Evolutionary conservation across 2,329 filamentous ascomycete species (phyloP).

Genomic region (Parafenestella ontariensis): DNA sequence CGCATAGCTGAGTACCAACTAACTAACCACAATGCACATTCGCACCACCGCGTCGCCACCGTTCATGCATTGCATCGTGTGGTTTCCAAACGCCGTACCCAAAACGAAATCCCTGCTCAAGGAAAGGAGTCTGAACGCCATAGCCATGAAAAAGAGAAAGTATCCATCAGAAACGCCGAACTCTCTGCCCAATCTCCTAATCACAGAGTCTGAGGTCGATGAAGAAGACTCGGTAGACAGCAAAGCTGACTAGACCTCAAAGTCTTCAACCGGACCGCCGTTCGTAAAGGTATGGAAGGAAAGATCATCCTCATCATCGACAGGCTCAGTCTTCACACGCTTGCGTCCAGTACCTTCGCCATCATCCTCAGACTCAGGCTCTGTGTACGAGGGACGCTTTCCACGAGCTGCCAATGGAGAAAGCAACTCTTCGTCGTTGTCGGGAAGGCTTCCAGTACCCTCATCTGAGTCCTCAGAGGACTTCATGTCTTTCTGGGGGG

Average conservation of each 20-base stretch:
- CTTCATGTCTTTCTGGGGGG: not conserved
- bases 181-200: not conserved
- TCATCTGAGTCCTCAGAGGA: not conserved
- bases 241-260: not conserved
- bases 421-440: not conserved
- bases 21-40: too few species aligned
- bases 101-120: not conserved
- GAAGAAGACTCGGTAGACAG: not conserved
- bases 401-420: slow-evolving; percentile 1
- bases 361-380: not conserved
- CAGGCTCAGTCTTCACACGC: not conserved
- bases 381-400: not conserved
- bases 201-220: not conserved
- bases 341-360: too few species aligned
- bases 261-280: not conserved
- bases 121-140: too few species aligned
- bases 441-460: not conserved
- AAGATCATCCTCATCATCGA: not conserved
- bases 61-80: too few species aligned
- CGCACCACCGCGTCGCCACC: too few species aligned
- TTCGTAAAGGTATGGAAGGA: not conserved
- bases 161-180: not conserved
- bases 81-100: not conserved
- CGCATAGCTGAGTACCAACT: too few species aligned
- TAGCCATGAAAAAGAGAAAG: not conserved